phyloP scores from a whole-genome alignment of 306 rosid genomes.

The Begonia fuchsioides region DNA sequence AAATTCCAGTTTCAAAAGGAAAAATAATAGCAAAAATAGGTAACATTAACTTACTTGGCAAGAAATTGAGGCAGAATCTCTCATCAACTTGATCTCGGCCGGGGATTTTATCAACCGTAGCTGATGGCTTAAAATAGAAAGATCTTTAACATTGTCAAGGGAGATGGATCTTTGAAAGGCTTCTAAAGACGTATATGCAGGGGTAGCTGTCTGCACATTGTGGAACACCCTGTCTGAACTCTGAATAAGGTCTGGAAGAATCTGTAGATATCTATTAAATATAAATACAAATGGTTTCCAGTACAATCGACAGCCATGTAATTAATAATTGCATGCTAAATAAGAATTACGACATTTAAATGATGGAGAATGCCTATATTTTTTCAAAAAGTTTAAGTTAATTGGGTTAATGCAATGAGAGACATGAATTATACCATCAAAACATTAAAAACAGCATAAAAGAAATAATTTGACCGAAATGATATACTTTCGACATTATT shows the following conservation, averaged over 20 bases:
- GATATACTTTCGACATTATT: constrained; percentile 4
- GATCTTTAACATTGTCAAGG: constrained; percentile 35
- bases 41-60: constrained; percentile 54
- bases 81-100: constrained; percentile 79
- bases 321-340: neutral
- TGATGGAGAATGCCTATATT: neutral
- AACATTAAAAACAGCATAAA: neutral
- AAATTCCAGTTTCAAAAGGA: too few species aligned
- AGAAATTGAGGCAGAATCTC: constrained; percentile 81
- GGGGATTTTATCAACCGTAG: constrained; percentile 74
- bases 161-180: constrained; percentile 42
- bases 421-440: too few species aligned
- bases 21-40: neutral
- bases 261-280: constrained; percentile 42
- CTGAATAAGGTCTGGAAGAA: constrained; percentile 64
- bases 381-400: too few species aligned
- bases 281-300: constrained; percentile 5
- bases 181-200: constrained; percentile 51
- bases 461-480: constrained; percentile 1
- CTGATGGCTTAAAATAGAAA: constrained; percentile 44
- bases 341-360: neutral
- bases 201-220: constrained; percentile 51
- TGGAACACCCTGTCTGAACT: constrained; percentile 60
- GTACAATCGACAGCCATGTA: neutral
- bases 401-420: too few species aligned